Percentiles rank a stretch among this genome's conserved stretches.
Conservation (phyloP, 2,329 filamentous ascomycete species). For the Nothophoma quercina region DNA sequence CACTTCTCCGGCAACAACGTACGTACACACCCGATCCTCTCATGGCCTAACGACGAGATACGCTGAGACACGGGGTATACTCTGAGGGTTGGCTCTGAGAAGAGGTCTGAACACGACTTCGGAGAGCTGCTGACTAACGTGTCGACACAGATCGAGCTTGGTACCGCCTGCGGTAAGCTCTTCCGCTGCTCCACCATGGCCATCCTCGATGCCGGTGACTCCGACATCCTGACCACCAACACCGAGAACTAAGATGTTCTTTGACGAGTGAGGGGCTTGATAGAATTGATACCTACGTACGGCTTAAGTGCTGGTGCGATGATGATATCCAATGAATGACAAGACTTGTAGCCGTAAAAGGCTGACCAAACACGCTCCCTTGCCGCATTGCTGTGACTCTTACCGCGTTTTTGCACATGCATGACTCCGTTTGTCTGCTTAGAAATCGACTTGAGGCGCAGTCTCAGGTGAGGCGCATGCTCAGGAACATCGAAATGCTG, state of each 20-base stretch:
- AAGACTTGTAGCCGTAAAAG: slow-evolving; percentile 30
- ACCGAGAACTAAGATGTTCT: slow-evolving; percentile 48
- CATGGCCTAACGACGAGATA: slow-evolving; percentile 50
- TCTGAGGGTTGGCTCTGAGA: slow-evolving; percentile 77
- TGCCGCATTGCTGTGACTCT: slow-evolving; percentile 16
- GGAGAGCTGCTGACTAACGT: slow-evolving; percentile 80
- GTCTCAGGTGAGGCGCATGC: background rate
- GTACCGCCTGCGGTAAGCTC: slow-evolving; percentile 98
- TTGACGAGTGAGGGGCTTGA: slow-evolving; percentile 16
- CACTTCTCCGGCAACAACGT: slow-evolving; percentile 99
- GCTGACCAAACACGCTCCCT: slow-evolving; percentile 4
- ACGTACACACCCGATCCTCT: slow-evolving; percentile 62
- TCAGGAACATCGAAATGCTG: background rate
- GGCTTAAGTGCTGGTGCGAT: slow-evolving; percentile 26
- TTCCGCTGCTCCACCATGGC: slow-evolving; percentile 98
- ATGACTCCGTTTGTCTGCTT: slow-evolving; percentile 1
- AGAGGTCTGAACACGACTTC: slow-evolving; percentile 84
- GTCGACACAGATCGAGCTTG: slow-evolving; percentile 85
- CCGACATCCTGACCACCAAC: slow-evolving; percentile 89
- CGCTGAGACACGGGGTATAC: slow-evolving; percentile 35
- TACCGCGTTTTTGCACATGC: slow-evolving; percentile 5
- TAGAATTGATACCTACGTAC: slow-evolving; percentile 37
- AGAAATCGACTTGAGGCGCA: slow-evolving; percentile 8
- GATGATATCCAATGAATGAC: slow-evolving; percentile 41
- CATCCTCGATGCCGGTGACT: slow-evolving; percentile 91